Percentiles rank a stretch among this genome's conserved stretches.
These are phyloP conservation scores for Talaromyces marneffei DNA, from an alignment of 2,329 filamentous ascomycete species.

Conservation along the genomic window DNA sequence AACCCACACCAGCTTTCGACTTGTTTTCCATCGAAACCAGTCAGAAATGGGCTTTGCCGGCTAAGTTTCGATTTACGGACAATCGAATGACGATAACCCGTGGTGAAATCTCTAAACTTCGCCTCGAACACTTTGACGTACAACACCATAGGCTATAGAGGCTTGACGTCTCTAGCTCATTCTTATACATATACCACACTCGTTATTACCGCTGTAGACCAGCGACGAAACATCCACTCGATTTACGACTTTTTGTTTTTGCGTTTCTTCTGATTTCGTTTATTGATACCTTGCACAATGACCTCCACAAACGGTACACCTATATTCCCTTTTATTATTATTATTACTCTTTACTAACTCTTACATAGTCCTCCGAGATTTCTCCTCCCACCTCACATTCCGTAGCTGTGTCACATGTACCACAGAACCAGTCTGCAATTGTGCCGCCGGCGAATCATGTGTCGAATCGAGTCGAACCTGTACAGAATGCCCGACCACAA, in stretches of 20 bases:
- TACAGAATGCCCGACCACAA: slow-evolving; percentile 52
- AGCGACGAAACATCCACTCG: slow-evolving; percentile 19
- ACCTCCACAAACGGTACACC: slow-evolving; percentile 22
- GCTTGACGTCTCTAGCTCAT: slow-evolving; percentile 13
- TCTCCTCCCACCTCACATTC: slow-evolving; percentile 25
- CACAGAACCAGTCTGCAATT: slow-evolving; percentile 55
- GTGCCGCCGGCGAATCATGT: slow-evolving; percentile 52
- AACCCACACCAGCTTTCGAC: neutral
- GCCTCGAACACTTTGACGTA: neutral
- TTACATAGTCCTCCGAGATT: slow-evolving; percentile 11
- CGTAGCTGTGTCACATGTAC: slow-evolving; percentile 52
- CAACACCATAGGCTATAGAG: neutral
- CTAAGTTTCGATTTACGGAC: neutral
- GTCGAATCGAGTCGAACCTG: slow-evolving; percentile 56
- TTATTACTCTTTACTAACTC: slow-evolving; percentile 5
- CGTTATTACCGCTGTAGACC: slow-evolving; percentile 25
- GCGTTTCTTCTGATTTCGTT: neutral
- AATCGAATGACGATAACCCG: neutral
- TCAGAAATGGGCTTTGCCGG: slow-evolving; percentile 4
- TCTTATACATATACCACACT: slow-evolving; percentile 8
- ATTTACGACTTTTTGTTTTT: neutral
- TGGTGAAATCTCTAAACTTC: neutral
- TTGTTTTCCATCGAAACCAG: neutral
- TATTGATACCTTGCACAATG: slow-evolving; percentile 23
- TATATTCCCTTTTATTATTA: neutral